Conservation (phyloP, 768 basidiomycete genomes). For the Amanita subjunquillea region DNA sequence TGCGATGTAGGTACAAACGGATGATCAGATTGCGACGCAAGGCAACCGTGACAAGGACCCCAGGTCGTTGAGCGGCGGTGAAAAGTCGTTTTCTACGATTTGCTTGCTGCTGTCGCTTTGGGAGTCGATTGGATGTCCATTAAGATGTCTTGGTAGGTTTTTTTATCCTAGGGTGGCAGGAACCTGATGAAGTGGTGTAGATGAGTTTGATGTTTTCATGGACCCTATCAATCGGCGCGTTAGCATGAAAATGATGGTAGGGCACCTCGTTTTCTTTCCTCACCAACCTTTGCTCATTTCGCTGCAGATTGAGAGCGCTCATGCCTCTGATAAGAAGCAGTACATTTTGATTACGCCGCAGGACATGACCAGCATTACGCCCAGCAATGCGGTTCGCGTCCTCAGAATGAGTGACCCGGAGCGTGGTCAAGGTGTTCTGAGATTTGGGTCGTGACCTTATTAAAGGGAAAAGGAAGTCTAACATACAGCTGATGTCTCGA, state of each 20-base stretch:
- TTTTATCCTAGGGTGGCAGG: neutral
- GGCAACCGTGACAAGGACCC: conserved; percentile 69
- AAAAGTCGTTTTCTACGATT: conserved; percentile 95
- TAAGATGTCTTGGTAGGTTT: conserved; percentile 75
- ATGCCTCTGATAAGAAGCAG: conserved; percentile 79
- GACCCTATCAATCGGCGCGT: conserved; percentile 86
- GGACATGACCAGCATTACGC: conserved; percentile 67
- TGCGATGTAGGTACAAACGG: conserved; percentile 62
- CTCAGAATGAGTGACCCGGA: conserved; percentile 74
- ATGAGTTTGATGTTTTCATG: conserved; percentile 99
- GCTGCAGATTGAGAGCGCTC: conserved; percentile 77
- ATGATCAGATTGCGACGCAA: conserved; percentile 62
- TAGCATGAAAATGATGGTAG: conserved; percentile 91
- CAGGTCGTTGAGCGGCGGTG: conserved; percentile 81
- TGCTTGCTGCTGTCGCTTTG: conserved; percentile 90
- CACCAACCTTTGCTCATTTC: neutral
- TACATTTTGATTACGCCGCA: conserved; percentile 96
- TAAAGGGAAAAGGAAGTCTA: neutral
- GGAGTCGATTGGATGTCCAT: conserved; percentile 91
- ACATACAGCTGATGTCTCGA: neutral
- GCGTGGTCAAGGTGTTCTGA: conserved; percentile 43
- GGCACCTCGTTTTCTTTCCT: conserved; percentile 11
- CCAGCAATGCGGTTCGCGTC: conserved; percentile 64
- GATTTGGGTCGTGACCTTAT: conserved; percentile 15
- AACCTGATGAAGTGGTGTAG: conserved; percentile 21